Evolutionary conservation across 139 green algal genomes (phyloP).

Genomic region (Desmodesmus armatus): DNA sequence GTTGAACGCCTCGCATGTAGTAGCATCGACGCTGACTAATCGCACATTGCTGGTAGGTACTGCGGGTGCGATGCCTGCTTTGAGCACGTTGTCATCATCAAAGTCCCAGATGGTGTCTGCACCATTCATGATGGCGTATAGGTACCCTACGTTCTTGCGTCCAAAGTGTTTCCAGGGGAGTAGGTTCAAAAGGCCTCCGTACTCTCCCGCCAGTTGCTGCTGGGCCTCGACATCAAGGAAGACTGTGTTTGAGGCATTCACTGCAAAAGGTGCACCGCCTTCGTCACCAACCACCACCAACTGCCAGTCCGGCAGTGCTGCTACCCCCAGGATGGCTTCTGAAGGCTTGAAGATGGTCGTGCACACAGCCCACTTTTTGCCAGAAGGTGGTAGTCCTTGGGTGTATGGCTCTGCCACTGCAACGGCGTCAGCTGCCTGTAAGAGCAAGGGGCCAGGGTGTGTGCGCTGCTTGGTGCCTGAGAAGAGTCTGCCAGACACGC

Average conservation of each 20-base stretch:
- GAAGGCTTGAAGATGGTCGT: constrained; percentile 28
- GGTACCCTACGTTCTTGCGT: constrained; percentile 15
- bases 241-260: background rate
- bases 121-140: constrained; percentile 16
- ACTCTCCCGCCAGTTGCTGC: background rate
- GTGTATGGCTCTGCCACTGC: too few species aligned
- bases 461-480: too few species aligned
- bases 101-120: constrained; percentile 39
- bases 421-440: too few species aligned
- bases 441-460: too few species aligned
- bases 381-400: too few species aligned
- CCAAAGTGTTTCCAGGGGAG: constrained; percentile 36
- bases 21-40: background rate
- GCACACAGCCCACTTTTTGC: constrained; percentile 25
- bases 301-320: background rate
- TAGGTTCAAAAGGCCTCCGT: background rate
- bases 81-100: constrained; percentile 31
- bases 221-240: constrained; percentile 15
- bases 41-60: background rate
- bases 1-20: constrained; percentile 1
- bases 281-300: constrained; percentile 18
- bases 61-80: background rate
- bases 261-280: constrained; percentile 1
- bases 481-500: too few species aligned
- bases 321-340: background rate